Evolutionary conservation across 768 basidiomycete genomes (phyloP), one percentile per base, ranked within the genome.

Genomic region (Brasilioporus rufonigricans): DNA sequence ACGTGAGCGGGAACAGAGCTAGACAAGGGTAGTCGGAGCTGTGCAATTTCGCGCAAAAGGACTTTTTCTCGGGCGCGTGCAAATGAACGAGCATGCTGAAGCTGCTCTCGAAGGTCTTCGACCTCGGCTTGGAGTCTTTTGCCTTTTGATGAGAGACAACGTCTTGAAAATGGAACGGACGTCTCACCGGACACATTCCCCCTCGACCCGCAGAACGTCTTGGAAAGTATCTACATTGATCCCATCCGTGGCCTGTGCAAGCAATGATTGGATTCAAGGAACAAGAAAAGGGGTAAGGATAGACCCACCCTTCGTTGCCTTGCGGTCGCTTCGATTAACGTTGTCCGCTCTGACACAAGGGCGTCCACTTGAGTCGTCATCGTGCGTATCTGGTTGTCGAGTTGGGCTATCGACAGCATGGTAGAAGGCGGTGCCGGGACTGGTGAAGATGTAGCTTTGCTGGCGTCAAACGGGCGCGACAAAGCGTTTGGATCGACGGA

Each of bases 281-380:
- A 39, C 14, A 38, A 33, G 7, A 38, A 35, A 32, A 16, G 13
- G n/a, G 13, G 26, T 23, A 4, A 8, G 45, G 33, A 9, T 12
- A 7, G n/a, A 57, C 60, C 13, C 14, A 69, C 69, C 57, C 65
- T 67, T 57, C 56, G 60, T 23, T 62, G 61, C 41, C 52, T 60
- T 21, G 61, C 59, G 14, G 61, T 47, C 12, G 59, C 51, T 40
- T 67, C 65, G 23, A 69, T 54, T 5, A 76, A 55, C 2, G 59
- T 59, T 12, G 66, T 62, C 39, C 76, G 65, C 53, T 81, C 80
- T 13, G 66, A 55, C 33, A 62, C 66, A 32, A 79, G 74, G 3
- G 64, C 66, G 14, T 77, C 73, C 24, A 77, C 65, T 41, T 71
- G 69, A 12, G 65, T 46, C 6, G 69, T 68, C 44, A 80, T 63